Evolutionary conservation across 2,329 filamentous ascomycete genomes (phyloP).

Genomic region (Helotiales sp.): DNA sequence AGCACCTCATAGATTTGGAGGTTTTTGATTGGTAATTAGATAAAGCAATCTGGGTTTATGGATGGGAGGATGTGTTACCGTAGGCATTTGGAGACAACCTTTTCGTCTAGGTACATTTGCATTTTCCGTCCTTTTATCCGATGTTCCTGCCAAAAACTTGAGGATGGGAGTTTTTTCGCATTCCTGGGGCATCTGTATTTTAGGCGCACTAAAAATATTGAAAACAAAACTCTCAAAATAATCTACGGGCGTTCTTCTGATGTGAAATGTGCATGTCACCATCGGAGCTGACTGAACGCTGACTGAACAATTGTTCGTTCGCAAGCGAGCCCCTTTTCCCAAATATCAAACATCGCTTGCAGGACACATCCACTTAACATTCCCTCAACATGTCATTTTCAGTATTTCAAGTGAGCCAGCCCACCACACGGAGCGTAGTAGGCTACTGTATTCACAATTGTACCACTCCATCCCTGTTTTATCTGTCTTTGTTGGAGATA

Average conservation of each 20-base stretch:
- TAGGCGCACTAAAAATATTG: slow-evolving; percentile 38
- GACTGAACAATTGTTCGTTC: no score
- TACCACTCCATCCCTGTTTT: no score
- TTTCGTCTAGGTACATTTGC: slow-evolving; percentile 21
- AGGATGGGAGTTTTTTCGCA: slow-evolving; percentile 14
- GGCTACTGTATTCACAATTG: no score
- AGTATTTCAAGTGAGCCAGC: no score
- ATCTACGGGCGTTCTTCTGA: not conserved
- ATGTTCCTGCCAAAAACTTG: slow-evolving; percentile 11
- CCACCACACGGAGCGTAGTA: no score
- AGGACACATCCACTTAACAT: no score
- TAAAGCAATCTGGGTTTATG: not conserved
- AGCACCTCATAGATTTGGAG: slow-evolving; percentile 38
- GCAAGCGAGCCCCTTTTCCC: not conserved
- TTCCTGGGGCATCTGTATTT: slow-evolving; percentile 34
- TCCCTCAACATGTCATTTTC: no score
- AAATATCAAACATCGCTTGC: not conserved
- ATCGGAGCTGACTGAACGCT: no score
- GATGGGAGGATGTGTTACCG: slow-evolving; percentile 17
- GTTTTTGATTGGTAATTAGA: not conserved
- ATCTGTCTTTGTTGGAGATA: no score
- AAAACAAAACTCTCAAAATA: not conserved
- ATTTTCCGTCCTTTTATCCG: slow-evolving; percentile 23
- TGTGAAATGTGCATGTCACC: no score
- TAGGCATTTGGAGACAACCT: slow-evolving; percentile 24